Percentiles rank a stretch among this genome's conserved stretches.
Conservation (phyloP, 2,329 filamentous ascomycete species). For the Colletotrichum camelliae region DNA sequence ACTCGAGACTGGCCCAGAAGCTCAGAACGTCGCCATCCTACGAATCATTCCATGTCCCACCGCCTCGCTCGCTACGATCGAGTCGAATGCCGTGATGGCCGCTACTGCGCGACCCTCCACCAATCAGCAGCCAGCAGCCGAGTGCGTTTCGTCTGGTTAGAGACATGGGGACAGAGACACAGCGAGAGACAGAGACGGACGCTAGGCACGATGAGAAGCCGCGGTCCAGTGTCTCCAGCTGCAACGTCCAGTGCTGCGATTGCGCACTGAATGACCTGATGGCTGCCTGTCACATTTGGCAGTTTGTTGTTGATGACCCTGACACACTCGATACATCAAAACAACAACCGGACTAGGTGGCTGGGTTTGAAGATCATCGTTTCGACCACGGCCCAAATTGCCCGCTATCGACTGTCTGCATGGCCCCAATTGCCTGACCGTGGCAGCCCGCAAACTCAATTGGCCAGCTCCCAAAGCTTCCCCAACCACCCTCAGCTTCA, state of each 20-base stretch:
- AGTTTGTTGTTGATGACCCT: not conserved
- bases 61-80: not conserved
- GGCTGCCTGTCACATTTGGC: not conserved
- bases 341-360: not conserved
- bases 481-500: conserved; percentile 19
- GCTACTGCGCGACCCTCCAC: not conserved
- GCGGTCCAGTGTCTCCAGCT: not conserved
- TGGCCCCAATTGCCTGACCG: conserved; percentile 4
- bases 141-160: too few species aligned
- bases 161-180: not conserved
- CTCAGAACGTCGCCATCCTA: not conserved
- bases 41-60: not conserved
- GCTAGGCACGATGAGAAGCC: not conserved
- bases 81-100: not conserved
- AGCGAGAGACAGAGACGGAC: not conserved
- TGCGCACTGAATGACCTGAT: not conserved
- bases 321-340: not conserved
- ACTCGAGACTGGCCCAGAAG: not conserved
- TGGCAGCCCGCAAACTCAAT: not conserved
- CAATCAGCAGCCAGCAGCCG: not conserved
- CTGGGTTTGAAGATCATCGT: conserved; percentile 19
- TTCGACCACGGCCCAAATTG: conserved; percentile 12
- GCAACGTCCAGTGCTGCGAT: conserved; percentile 1
- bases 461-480: conserved; percentile 5
- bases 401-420: conserved; percentile 20